Percentiles rank a stretch among this genome's conserved stretches.
phyloP scores from a whole-genome alignment of 2,329 filamentous ascomycete genomes.

The Ramichloridium luteum region DNA sequence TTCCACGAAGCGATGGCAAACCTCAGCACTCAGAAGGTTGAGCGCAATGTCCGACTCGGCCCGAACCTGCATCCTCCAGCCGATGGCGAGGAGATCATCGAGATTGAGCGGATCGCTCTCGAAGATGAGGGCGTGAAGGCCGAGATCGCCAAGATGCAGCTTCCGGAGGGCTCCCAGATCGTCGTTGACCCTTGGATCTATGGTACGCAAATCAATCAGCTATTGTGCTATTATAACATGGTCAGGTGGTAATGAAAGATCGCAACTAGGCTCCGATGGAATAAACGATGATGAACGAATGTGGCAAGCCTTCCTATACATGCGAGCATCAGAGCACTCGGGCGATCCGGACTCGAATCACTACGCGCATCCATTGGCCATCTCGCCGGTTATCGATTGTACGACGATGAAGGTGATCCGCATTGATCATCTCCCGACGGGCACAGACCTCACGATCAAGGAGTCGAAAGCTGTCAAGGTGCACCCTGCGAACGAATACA shows the following conservation, averaged over 20 bases:
- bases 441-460: slow-evolving; percentile 47
- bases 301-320: slow-evolving; percentile 52
- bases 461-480: slow-evolving; percentile 46
- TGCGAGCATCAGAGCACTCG: slow-evolving; percentile 49
- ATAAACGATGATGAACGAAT: slow-evolving; percentile 34
- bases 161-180: slow-evolving; percentile 45
- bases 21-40: slow-evolving; percentile 38
- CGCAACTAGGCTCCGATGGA: slow-evolving; percentile 30
- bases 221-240: not conserved
- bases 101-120: slow-evolving; percentile 45
- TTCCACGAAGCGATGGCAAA: slow-evolving; percentile 50
- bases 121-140: slow-evolving; percentile 44
- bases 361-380: slow-evolving; percentile 55
- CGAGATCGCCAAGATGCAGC: slow-evolving; percentile 46
- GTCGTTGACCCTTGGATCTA: slow-evolving; percentile 61
- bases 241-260: not conserved
- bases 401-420: slow-evolving; percentile 52
- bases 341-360: slow-evolving; percentile 53
- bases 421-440: slow-evolving; percentile 58
- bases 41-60: slow-evolving; percentile 47
- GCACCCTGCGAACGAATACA: slow-evolving; percentile 51
- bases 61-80: slow-evolving; percentile 45
- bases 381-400: slow-evolving; percentile 54
- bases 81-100: slow-evolving; percentile 48
- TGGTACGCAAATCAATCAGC: slow-evolving; percentile 24